These are phyloP conservation scores for Ammopiptanthus mongolicus DNA, from an alignment of 306 rosid species.

Conservation along the genomic window DNA sequence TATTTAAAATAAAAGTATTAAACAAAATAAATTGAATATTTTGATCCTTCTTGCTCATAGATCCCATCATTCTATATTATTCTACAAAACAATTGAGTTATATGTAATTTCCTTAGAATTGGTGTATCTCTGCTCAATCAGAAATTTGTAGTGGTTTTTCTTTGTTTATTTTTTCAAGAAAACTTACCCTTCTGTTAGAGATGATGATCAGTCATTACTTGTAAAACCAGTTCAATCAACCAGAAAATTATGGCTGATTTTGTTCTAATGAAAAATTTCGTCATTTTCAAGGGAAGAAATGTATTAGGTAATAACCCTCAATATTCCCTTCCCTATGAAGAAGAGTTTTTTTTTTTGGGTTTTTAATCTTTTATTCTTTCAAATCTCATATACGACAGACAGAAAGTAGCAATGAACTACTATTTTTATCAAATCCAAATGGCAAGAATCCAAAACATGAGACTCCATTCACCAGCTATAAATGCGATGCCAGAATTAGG, in stretches of 20 bases:
- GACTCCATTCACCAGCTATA: slow-evolving; percentile 40
- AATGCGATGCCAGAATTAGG: slow-evolving; percentile 33
- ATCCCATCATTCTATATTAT: too few relatives aligned
- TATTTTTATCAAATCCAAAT: slow-evolving; percentile 14
- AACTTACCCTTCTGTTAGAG: too few relatives aligned
- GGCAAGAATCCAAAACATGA: slow-evolving; percentile 11
- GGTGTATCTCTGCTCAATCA: too few relatives aligned
- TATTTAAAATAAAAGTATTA: too few relatives aligned
- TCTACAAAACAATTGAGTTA: too few relatives aligned
- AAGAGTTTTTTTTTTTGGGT: not conserved
- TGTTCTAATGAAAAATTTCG: not conserved
- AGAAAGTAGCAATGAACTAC: slow-evolving; percentile 13
- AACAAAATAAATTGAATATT: too few relatives aligned
- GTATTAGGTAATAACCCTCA: not conserved
- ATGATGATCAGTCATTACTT: not conserved
- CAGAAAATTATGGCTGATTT: not conserved
- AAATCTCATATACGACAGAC: slow-evolving; percentile 35
- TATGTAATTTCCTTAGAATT: too few relatives aligned
- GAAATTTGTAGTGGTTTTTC: too few relatives aligned
- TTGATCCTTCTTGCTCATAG: not conserved
- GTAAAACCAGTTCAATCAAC: not conserved
- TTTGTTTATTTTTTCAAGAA: too few relatives aligned
- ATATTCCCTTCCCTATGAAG: not conserved
- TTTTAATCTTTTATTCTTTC: not conserved
- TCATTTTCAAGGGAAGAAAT: not conserved